phyloP scores from a whole-genome alignment of 1,139 yeast genomes.

The Candida sp. region DNA sequence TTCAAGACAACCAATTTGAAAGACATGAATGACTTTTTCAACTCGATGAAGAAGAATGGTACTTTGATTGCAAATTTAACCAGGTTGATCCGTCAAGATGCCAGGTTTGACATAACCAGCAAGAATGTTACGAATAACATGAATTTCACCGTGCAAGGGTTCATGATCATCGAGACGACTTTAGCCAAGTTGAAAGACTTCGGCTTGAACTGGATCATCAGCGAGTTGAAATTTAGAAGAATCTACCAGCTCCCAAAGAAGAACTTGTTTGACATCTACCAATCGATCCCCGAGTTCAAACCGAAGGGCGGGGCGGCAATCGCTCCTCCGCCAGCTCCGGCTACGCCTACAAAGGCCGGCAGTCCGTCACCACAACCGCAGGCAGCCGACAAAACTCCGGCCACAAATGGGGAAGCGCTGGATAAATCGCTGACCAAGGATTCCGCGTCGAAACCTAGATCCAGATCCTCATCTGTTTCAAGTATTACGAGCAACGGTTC shows the following conservation, averaged over 20 bases:
- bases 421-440: slow-evolving; percentile 18
- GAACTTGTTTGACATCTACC: slow-evolving; percentile 22
- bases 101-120: slow-evolving; percentile 37
- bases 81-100: slow-evolving; percentile 50
- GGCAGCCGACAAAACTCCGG: background rate
- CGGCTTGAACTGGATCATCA: slow-evolving; percentile 36
- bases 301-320: background rate
- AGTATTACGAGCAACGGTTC: slow-evolving; percentile 24
- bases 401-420: slow-evolving; percentile 1
- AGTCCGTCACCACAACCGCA: slow-evolving; percentile 1
- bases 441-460: slow-evolving; percentile 18
- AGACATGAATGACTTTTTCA: slow-evolving; percentile 47
- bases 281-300: slow-evolving; percentile 17
- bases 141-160: slow-evolving; percentile 39
- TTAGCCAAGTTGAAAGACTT: slow-evolving; percentile 35
- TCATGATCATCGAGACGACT: slow-evolving; percentile 26
- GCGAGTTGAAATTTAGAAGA: slow-evolving; percentile 43
- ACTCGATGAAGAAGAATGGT: slow-evolving; percentile 54
- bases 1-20: slow-evolving; percentile 34
- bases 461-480: slow-evolving; percentile 34
- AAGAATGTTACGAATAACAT: slow-evolving; percentile 44
- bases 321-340: background rate
- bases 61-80: slow-evolving; percentile 54
- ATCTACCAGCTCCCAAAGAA: slow-evolving; percentile 33
- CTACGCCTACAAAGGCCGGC: background rate